Base-by-base conservation (phyloP, 2,329 filamentous ascomycete species). In the Ascochyta viciae-villosae region DNA sequence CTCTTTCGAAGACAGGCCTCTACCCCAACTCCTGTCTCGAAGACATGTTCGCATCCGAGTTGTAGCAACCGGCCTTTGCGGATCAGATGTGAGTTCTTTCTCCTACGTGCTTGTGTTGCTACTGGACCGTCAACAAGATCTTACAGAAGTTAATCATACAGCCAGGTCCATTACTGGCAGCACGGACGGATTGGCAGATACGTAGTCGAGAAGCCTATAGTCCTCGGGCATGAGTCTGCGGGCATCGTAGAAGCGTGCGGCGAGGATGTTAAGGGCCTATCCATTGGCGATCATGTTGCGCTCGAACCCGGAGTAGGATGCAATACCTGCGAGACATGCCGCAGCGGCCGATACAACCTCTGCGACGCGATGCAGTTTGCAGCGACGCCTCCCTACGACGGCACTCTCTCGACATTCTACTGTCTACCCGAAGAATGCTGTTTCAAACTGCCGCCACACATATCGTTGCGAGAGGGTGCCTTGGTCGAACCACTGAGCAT, bases 61-160 rank as follows among this genome's bases (percentile, higher is more conserved):
- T 68, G 89, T 89, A 77, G 92, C 87, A 79, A 93, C 90, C 2
- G 90, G 90, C 63, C 92, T 94, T 77, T 94, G 90, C 79, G 90
- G 90, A 50, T 90, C 87, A 48, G 90, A 70, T 56, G 66, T 67
- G 50, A 27, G 58, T 58, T n/a, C 31, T 26, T 56, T 31, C 24
- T 15, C 45, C 37, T 6, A 15, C 33, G 38, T 27, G 12, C 19
- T 38, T 16, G 6, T 26, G 16, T 16, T 4, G 7, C 12, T 8
- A 26, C 6, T n/a, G 13, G 12, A n/a, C 26, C 27, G 10, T 33
- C 31, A 5, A 33, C 3, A 13, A 15, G 10, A 33, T 19, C 22
- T 24, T 7, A n/a, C 1, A 13, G 15, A 41, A 12, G 19, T 9
- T 33, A 9, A 50, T 12, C 13, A 16, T 5, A 16, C 13, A 34